Base-by-base conservation (phyloP, 2,329 filamentous ascomycete genomes). In the Dryadomyces quercivorus region DNA sequence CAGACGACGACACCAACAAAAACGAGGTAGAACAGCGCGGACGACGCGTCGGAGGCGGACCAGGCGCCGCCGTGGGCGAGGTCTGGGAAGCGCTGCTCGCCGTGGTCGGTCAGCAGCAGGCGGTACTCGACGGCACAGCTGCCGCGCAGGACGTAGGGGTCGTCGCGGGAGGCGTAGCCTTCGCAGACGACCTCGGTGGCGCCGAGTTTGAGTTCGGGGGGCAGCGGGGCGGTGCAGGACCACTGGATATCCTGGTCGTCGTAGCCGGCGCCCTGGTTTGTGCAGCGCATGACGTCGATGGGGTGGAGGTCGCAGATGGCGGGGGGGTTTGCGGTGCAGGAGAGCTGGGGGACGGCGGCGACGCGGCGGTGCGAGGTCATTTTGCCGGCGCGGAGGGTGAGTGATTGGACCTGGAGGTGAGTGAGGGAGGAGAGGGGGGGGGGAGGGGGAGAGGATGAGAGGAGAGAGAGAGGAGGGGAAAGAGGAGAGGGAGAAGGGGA, bases 51-150 rank as follows among this genome's bases (percentile, higher is more conserved):
- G 10, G 42, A 44, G 3, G n/a, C n/a, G n/a, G 34, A 13, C 40
- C 47, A 51, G 47, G 20, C 54, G 31, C 79, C 42, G 65, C 74
- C 21, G 6, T 70, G 67, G 52, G 68, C 70, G 44, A 80, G 63
- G 42, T 77, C 66, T 1, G 85, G 87, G 66, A 85, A 91, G 61
- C 76, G 80, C 61, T 77, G 69, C 69, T 91, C 82, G 3, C 93
- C 93, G 58, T 77, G 74, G 12, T 85, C 81, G 1, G 91, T 97
- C 52, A 97, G 72, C 0, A 86, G 68, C 7, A 97, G 70, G 15
- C 85, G 77, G 69, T 97, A 97, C 70, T 95, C 88, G 22, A 95
- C 91, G 15, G 86, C 93, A 69, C 92, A 97, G 67, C 87, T 93
- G 21, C 93, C 93, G 63, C 87, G 90, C 53, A 97, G 72, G n/a